phyloP scores from a whole-genome alignment of 257 asterid species.

The Petunia secreta region DNA sequence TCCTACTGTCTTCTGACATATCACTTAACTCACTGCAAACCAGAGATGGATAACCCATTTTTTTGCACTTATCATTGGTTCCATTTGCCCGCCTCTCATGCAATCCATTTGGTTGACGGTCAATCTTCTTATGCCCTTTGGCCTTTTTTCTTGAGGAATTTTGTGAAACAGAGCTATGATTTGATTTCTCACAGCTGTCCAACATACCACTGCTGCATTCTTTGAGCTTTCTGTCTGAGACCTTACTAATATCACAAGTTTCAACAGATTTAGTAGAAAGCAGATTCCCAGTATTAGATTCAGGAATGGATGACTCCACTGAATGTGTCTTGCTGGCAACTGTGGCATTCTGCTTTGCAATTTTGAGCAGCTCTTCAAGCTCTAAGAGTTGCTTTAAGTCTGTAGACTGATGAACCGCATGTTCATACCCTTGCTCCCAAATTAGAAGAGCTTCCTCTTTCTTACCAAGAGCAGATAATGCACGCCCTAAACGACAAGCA shows the following conservation, averaged over 20 bases:
- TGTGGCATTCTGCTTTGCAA: constrained; percentile 54
- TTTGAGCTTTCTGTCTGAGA: constrained; percentile 20
- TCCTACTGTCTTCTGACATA: constrained; percentile 22
- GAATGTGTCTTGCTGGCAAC: constrained; percentile 34
- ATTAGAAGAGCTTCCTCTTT: constrained; percentile 78
- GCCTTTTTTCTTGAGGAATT: constrained; percentile 26
- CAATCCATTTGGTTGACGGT: constrained; percentile 47
- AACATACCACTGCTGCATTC: constrained; percentile 31
- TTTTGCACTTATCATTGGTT: constrained; percentile 48
- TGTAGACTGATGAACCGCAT: constrained; percentile 75
- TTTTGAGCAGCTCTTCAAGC: constrained; percentile 75
- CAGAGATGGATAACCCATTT: constrained; percentile 45
- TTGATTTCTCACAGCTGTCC: constrained; percentile 47
- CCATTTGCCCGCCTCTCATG: constrained; percentile 49
- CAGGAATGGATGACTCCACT: constrained; percentile 49
- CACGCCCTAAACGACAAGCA: constrained; percentile 62
- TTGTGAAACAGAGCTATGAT: constrained; percentile 38
- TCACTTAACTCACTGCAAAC: constrained; percentile 35
- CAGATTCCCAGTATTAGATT: constrained; percentile 43
- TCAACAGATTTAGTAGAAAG: constrained; percentile 50
- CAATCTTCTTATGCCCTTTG: constrained; percentile 31
- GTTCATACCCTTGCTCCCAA: constrained; percentile 88
- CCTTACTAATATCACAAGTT: constrained; percentile 37
- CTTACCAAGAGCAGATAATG: constrained; percentile 86
- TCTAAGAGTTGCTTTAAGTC: constrained; percentile 86